phyloP scores from a whole-genome alignment of 495 filamentous ascomycete genomes.

The Xylaria intraflava region DNA sequence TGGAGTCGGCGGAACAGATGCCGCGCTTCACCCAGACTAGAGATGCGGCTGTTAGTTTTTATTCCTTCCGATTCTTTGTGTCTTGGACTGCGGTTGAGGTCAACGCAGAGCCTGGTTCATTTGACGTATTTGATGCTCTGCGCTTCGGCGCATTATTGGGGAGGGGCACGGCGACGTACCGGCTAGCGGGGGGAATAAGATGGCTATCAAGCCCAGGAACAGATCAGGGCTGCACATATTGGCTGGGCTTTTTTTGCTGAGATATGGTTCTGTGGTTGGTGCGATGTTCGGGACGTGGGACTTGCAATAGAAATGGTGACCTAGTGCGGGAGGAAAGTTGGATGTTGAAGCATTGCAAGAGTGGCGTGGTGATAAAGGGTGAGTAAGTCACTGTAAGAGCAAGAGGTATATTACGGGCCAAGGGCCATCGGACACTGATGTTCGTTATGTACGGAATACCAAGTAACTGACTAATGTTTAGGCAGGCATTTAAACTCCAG shows the following conservation, averaged over 20 bases:
- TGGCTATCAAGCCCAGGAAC: slow-evolving; percentile 80
- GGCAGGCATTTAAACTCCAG: slow-evolving; percentile 9
- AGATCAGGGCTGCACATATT: slow-evolving; percentile 62
- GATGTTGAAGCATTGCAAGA: too few relatives aligned
- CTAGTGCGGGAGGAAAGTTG: too few relatives aligned
- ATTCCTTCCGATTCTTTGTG: slow-evolving; percentile 12
- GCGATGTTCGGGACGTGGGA: too few relatives aligned
- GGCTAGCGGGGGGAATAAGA: slow-evolving; percentile 89
- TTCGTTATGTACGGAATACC: too few relatives aligned
- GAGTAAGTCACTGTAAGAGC: too few relatives aligned
- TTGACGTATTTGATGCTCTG: slow-evolving; percentile 3
- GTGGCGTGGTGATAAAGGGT: too few relatives aligned
- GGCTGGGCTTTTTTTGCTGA: background rate
- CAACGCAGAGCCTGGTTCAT: background rate
- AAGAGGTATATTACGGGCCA: too few relatives aligned
- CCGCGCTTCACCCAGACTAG: slow-evolving; percentile 93
- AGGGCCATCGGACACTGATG: too few relatives aligned
- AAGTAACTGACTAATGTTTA: too few relatives aligned
- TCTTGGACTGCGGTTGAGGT: background rate
- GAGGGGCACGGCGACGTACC: slow-evolving; percentile 51
- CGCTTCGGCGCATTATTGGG: slow-evolving; percentile 1
- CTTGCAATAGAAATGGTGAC: too few relatives aligned
- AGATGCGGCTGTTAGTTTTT: slow-evolving; percentile 18
- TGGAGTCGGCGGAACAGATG: slow-evolving; percentile 83
- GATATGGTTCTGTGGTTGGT: too few relatives aligned